Evolutionary conservation across 306 rosid genomes (phyloP), one percentile per base, ranked within the genome.

Genomic region (Cajanus cajan): DNA sequence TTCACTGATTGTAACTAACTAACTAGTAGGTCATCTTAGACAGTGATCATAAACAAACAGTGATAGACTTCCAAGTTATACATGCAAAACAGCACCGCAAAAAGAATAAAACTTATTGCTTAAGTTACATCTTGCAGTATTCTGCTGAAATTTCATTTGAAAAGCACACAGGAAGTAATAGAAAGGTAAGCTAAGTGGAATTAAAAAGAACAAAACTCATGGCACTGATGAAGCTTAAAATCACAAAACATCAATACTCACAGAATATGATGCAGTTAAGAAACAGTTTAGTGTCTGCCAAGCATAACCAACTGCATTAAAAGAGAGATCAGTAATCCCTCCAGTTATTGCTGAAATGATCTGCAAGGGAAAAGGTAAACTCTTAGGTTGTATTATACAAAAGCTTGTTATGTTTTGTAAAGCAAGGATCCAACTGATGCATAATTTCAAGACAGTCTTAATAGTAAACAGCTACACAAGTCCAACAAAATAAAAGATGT

Each of bases 201-300:
- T 10, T 2, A 21, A 33, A 11, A 18, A 63, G 47, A 81, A 64
- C 52, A 40, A 74, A 63, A 37, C 58, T 68, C 22, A 58, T 40
- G 18, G 19, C 19, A 39, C 9, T 9, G n/a, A 34, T n/a, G 55
- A 59, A 80, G 76, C 55, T 45, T 45, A 78, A 63, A 62, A 63
- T 70, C 61, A 77, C 25, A 77, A 57, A 78, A 52, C 18, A 69
- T 33, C 34, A 80, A 85, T 81, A 90, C 99, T 89, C 86, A 96
- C 99, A 71, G 99, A 96, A 89, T 96, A 96, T 54, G 99, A 93
- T 22, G 99, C 98, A 43, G 99, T 93, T 84, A 96, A 86, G 86
- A 96, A 93, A 82, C 99, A 96, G 87, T 96, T 96, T 65, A 84
- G 45, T 65, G 90, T 82, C 85, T 96, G 99, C 99, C 99, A 96